Conservation (phyloP, 1,284 basidiomycete species). For the Boletus semigastroideus region DNA sequence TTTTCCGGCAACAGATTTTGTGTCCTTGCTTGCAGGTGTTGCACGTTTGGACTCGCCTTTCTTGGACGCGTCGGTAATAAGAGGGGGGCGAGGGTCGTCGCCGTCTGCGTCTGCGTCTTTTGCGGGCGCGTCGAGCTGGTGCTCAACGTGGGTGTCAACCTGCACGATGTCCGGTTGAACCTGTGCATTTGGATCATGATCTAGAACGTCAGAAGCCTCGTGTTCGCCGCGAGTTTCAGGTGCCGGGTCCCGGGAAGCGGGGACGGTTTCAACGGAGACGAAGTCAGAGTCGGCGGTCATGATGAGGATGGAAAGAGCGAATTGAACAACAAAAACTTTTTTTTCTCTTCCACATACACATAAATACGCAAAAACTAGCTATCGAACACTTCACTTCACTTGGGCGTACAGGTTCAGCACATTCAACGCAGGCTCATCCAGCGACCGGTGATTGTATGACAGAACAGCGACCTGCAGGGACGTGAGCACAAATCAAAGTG, state of each 20-base stretch:
- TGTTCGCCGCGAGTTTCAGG: slow-evolving; percentile 46
- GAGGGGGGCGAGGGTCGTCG: slow-evolving; percentile 11
- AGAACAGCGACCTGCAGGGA: slow-evolving; percentile 59
- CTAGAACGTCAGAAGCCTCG: slow-evolving; percentile 46
- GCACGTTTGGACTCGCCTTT: slow-evolving; percentile 24
- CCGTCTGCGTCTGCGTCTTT: slow-evolving; percentile 11
- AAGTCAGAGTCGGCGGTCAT: slow-evolving; percentile 44
- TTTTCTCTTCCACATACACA: slow-evolving; percentile 18
- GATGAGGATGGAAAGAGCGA: slow-evolving; percentile 11
- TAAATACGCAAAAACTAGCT: slow-evolving; percentile 18
- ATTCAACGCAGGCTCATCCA: slow-evolving; percentile 75
- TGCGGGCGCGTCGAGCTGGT: slow-evolving; percentile 17
- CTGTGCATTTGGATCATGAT: slow-evolving; percentile 29
- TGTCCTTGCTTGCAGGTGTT: slow-evolving; percentile 40
- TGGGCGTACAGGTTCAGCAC: slow-evolving; percentile 70
- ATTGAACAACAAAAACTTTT: slow-evolving; percentile 9
- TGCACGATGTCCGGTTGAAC: slow-evolving; percentile 28
- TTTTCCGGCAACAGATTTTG: slow-evolving; percentile 24
- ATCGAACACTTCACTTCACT: slow-evolving; percentile 27
- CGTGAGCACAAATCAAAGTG: slow-evolving; percentile 2
- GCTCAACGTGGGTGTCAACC: slow-evolving; percentile 20
- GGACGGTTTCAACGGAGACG: slow-evolving; percentile 26
- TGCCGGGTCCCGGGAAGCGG: slow-evolving; percentile 23
- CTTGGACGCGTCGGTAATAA: slow-evolving; percentile 22
- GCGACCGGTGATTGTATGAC: slow-evolving; percentile 72